These are phyloP conservation scores for Candida yuanshanica DNA, from an alignment of 805 yeast genomes.

Conservation along the genomic window DNA sequence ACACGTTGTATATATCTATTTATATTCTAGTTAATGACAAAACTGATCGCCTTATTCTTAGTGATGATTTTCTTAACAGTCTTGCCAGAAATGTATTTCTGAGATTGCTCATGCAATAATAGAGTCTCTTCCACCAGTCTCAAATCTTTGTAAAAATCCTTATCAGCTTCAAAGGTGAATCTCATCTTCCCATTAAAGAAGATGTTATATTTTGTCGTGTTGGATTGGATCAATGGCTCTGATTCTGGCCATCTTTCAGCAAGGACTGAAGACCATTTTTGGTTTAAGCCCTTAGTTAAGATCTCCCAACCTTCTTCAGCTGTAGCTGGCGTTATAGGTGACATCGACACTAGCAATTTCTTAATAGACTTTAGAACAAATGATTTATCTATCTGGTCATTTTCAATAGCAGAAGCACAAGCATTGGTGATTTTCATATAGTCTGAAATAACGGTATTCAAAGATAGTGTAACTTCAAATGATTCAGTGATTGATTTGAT, in stretches of 20 bases:
- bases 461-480: constrained; percentile 48
- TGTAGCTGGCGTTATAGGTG: constrained; percentile 79
- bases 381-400: constrained; percentile 29
- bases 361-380: constrained; percentile 44
- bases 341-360: constrained; percentile 53
- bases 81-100: constrained; percentile 36
- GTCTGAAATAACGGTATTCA: constrained; percentile 86
- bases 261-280: constrained; percentile 46
- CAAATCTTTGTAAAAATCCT: constrained; percentile 31
- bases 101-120: constrained; percentile 31
- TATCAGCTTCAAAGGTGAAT: constrained; percentile 35
- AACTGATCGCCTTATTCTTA: constrained; percentile 33
- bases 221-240: constrained; percentile 33
- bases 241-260: constrained; percentile 59
- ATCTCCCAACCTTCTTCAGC: constrained; percentile 80
- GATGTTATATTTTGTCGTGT: constrained; percentile 43
- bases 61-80: constrained; percentile 47
- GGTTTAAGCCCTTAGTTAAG: constrained; percentile 23
- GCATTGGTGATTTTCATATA: constrained; percentile 76
- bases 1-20: neutral
- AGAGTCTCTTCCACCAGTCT: constrained; percentile 31
- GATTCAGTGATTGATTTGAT: constrained; percentile 51
- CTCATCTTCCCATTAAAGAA: constrained; percentile 71
- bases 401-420: constrained; percentile 34
- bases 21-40: constrained; percentile 11